Conservation (phyloP, 192 early-diverging fungal genomes). For the Rhizophagus clarus region DNA sequence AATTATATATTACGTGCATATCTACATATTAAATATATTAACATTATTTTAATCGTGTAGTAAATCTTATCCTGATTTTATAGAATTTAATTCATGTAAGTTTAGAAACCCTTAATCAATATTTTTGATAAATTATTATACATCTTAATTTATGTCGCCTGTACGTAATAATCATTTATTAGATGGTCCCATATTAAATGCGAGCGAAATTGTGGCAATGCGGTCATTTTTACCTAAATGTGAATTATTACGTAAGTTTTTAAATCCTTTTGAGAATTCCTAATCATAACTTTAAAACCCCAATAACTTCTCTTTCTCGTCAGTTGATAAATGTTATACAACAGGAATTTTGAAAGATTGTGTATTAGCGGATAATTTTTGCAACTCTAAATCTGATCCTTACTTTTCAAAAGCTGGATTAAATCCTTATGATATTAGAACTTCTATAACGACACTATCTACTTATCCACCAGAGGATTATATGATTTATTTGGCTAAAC, state of each 20-base stretch:
- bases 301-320: neutral
- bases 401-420: slow-evolving; percentile 36
- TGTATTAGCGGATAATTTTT: slow-evolving; percentile 40
- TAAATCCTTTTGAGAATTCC: neutral
- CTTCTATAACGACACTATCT: slow-evolving; percentile 34
- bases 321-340: slow-evolving; percentile 7
- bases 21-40: too few relatives aligned
- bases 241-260: neutral
- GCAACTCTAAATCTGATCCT: neutral
- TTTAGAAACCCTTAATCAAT: slow-evolving; percentile 33
- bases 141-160: too few relatives aligned
- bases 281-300: neutral
- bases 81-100: slow-evolving; percentile 33
- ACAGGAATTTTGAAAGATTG: slow-evolving; percentile 26
- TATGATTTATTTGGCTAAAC: slow-evolving; percentile 55
- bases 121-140: too few relatives aligned
- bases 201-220: slow-evolving; percentile 52
- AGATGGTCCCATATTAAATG: slow-evolving; percentile 47
- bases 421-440: slow-evolving; percentile 72
- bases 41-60: slow-evolving; percentile 14
- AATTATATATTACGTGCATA: too few relatives aligned
- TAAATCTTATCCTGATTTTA: slow-evolving; percentile 41
- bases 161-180: slow-evolving; percentile 40
- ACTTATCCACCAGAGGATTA: slow-evolving; percentile 66
- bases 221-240: slow-evolving; percentile 29